Conservation (phyloP, 768 basidiomycete species). For the Mycena galericulata region DNA sequence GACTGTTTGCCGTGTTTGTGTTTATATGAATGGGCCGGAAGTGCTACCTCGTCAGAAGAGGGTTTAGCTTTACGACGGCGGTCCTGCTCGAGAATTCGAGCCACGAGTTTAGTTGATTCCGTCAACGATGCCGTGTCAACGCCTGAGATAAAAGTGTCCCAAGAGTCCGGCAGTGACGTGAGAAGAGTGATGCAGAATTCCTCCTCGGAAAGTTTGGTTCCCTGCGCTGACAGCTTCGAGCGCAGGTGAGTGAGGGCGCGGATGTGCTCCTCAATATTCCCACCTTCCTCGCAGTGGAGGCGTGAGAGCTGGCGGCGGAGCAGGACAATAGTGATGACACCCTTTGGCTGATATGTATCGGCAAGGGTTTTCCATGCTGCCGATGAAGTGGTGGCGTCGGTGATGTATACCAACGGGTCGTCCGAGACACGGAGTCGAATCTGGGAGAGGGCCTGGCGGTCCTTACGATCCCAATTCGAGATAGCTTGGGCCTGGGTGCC, state of each 20-base stretch:
- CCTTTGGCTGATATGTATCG: constrained; percentile 40
- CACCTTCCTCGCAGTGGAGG: constrained; percentile 5
- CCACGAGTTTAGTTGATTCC: constrained; percentile 35
- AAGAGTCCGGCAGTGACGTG: constrained; percentile 22
- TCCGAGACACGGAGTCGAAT: constrained; percentile 39
- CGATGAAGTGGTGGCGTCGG: neutral
- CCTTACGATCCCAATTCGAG: constrained; percentile 32
- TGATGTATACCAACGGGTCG: constrained; percentile 13
- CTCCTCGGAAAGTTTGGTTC: constrained; percentile 35
- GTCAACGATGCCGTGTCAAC: constrained; percentile 36
- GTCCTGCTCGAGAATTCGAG: constrained; percentile 40
- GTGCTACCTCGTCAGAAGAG: constrained; percentile 10
- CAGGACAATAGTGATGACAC: constrained; percentile 11
- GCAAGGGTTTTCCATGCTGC: constrained; percentile 45
- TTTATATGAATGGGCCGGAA: neutral
- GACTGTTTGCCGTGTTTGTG: constrained; percentile 5
- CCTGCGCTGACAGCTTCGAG: constrained; percentile 40
- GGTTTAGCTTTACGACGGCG: constrained; percentile 20
- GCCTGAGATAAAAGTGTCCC: constrained; percentile 44
- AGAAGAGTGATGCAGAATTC: constrained; percentile 12
- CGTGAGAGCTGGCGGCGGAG: constrained; percentile 7
- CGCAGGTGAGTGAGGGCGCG: constrained; percentile 38
- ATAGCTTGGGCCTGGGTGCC: constrained; percentile 4
- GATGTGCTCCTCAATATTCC: constrained; percentile 46
- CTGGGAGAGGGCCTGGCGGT: constrained; percentile 43